Evolutionary conservation across 495 filamentous ascomycete genomes (phyloP), one percentile per base, ranked within the genome.

Genomic region (Penicillium herquei): DNA sequence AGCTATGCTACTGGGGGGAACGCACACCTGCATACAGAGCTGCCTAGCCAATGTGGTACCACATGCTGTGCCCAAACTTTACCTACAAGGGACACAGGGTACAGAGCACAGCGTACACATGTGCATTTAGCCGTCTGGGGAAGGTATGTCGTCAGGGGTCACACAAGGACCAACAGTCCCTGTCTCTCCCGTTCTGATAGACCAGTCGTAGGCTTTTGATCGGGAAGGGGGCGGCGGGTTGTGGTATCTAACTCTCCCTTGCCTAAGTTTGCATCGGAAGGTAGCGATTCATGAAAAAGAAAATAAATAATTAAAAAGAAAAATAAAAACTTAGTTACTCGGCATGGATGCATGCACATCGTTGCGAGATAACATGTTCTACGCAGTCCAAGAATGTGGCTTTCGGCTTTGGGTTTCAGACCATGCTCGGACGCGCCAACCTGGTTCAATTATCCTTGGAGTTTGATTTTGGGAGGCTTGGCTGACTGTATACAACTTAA

Each of bases 331-430:
- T 8, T 10, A 40, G 50, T 52, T 52, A 18, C 50, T 52, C 50
- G 39, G 39, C 50, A 41, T 52, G 31, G 50, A 44, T 44, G 50
- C 50, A 52, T 52, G 26, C 39, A 17, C 39, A 33, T 51, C 34
- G 34, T 39, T 51, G 30, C 50, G 39, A 21, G 31, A 44, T 26
- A 52, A 26, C 50, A 52, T 42, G 39, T 33, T 17, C 43, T 39
- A 45, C 26, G 43, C 43, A 46, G 16, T 12, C 26, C 34, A 45
- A 44, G 56, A 59, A 55, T 52, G 49, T 53, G 53, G 58, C 49
- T 56, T 52, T 51, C 14, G 39, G 40, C 17, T 52, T 60, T 60
- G 34, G 52, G 53, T 56, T 60, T 60, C 53, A 33, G 46, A 49
- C 58, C 48, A 56, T 56, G 43, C 35, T 41, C 56, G 26, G 58